Evolutionary conservation across 2,329 filamentous ascomycete genomes (phyloP), one percentile per base, ranked within the genome.

Genomic region (Apiospora pterosperma): DNA sequence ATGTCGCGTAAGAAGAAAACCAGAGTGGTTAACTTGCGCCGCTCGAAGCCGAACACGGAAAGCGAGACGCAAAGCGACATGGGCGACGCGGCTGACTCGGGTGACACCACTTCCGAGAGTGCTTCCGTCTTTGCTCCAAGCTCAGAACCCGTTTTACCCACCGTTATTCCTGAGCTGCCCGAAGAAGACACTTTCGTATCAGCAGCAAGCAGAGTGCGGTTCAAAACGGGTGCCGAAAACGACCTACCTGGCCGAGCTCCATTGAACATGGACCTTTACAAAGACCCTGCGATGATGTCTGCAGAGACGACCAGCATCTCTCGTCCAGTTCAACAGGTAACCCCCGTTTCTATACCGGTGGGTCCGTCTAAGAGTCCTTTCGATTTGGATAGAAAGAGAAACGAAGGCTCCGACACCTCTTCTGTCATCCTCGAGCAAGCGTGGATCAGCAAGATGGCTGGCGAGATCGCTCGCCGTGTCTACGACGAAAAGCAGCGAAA

Each of bases 401-500:
- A 71, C 72, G 73, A 75, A 66, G 72, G 73, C 69, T 84, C 82
- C 0, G 84, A 86, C 36, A 81, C 80, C 5, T 82, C 84, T 14
- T 85, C 85, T 0, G 82, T 84, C 34, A 92, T 93, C 60, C 81
- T 92, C 31, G 91, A 93, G 75, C 90, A 93, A 76, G 92, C 92
- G 3, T 96, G 92, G 91, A 91, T 96, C 79, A 88, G 90, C 81
- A 96, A 97, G 81, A 96, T 99, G 87, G 94, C 95, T 5, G 90
- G 90, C 68, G 96, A 98, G 77, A 95, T 98, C 71, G 93, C 93
- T 39, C 84, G 89, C 61, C 90, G 92, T 64, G 93, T 97, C 69
- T 92, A 95, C 69, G 92, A 97, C 70, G 92, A 97, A 79, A 96
- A 97, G 78, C 81, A 83, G 63, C 80, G 82, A 39, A 81, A 85